Conservation (phyloP, 2,329 filamentous ascomycete genomes). For the Cercospora berteroae region DNA sequence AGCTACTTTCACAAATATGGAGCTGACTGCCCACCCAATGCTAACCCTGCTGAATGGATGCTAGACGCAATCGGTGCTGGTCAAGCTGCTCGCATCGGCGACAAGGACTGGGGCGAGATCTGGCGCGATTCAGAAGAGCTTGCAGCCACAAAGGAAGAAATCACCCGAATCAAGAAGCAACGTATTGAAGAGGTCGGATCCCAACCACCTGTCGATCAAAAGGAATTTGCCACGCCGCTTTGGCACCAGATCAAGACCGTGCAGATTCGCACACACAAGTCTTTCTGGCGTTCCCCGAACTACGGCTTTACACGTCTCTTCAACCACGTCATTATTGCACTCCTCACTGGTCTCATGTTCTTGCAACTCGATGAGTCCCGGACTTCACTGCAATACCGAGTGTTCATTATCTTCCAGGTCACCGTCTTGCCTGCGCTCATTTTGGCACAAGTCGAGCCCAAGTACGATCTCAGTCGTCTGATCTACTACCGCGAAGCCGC, state of each 20-base stretch:
- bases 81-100: conserved; percentile 67
- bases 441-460: conserved; percentile 78
- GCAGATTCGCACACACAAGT: conserved; percentile 67
- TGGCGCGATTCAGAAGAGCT: conserved; percentile 74
- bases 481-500: conserved; percentile 85
- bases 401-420: conserved; percentile 89
- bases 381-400: conserved; percentile 74
- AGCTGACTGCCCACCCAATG: conserved; percentile 58
- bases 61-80: conserved; percentile 79
- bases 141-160: conserved; percentile 63
- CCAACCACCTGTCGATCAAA: conserved; percentile 53
- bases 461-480: conserved; percentile 75
- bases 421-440: conserved; percentile 81
- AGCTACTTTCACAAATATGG: conserved; percentile 47
- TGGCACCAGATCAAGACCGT: conserved; percentile 77
- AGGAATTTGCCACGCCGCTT: conserved; percentile 79
- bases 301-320: conserved; percentile 87
- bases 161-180: conserved; percentile 63
- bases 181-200: conserved; percentile 52
- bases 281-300: conserved; percentile 83
- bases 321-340: conserved; percentile 74
- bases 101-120: conserved; percentile 75
- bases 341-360: conserved; percentile 77
- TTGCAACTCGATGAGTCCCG: conserved; percentile 74
- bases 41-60: conserved; percentile 83